Evolutionary conservation across 2,329 filamentous ascomycete genomes (phyloP).

Genomic region (Blumeriella jaapii): DNA sequence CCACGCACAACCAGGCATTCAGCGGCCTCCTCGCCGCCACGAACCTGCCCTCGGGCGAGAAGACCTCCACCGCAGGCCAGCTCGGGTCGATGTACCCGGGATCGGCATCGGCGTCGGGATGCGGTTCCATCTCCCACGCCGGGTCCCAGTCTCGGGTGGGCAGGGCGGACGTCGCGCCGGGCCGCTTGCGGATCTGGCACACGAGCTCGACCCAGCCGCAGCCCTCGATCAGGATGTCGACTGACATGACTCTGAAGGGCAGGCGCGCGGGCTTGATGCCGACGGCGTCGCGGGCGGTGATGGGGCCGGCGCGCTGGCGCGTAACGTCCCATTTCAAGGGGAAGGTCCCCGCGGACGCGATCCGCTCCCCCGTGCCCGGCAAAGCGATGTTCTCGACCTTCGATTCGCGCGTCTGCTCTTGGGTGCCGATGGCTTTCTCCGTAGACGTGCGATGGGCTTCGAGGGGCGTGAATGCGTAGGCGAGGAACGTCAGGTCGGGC

Average conservation of each 20-base stretch:
- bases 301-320: slow-evolving; percentile 59
- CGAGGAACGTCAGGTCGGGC: slow-evolving; percentile 53
- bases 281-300: slow-evolving; percentile 52
- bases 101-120: slow-evolving; percentile 11
- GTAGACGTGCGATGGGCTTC: slow-evolving; percentile 66
- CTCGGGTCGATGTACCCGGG: slow-evolving; percentile 29
- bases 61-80: slow-evolving; percentile 73
- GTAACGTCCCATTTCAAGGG: slow-evolving; percentile 75
- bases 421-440: slow-evolving; percentile 65
- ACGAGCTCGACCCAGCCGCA: slow-evolving; percentile 88
- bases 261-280: slow-evolving; percentile 55
- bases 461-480: slow-evolving; percentile 80
- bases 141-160: slow-evolving; percentile 1
- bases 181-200: slow-evolving; percentile 60
- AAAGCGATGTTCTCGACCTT: slow-evolving; percentile 53
- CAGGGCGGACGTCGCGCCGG: slow-evolving; percentile 22
- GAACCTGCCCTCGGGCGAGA: slow-evolving; percentile 72
- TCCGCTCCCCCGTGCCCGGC: slow-evolving; percentile 44
- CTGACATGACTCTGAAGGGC: slow-evolving; percentile 67
- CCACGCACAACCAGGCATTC: slow-evolving; percentile 52
- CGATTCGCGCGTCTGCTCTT: slow-evolving; percentile 48
- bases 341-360: slow-evolving; percentile 63
- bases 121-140: slow-evolving; percentile 7
- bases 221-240: slow-evolving; percentile 83
- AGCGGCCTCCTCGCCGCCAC: slow-evolving; percentile 56